Percentiles rank a stretch among this genome's conserved stretches.
Evolutionary conservation across 2,329 filamentous ascomycete genomes (phyloP).

Genomic region (Aspergillus awamori): DNA sequence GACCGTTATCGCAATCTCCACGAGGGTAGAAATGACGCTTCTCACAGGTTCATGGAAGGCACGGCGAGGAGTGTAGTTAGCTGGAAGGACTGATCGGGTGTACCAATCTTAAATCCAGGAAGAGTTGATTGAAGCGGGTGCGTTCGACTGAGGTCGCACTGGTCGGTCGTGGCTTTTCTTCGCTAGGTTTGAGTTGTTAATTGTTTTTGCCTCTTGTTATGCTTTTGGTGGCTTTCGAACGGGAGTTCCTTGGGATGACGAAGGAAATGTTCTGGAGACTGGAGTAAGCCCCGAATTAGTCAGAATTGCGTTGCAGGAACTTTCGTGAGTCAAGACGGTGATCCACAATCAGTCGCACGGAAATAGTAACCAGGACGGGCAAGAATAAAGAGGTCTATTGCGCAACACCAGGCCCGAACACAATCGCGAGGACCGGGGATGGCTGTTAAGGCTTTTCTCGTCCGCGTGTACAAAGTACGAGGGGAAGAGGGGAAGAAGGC

Average conservation of each 20-base stretch:
- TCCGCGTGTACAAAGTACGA: neutral
- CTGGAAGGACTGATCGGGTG: neutral
- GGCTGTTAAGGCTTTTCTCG: neutral
- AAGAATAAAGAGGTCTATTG: neutral
- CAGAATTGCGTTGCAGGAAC: neutral
- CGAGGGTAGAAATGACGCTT: slow-evolving; percentile 24
- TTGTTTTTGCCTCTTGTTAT: neutral
- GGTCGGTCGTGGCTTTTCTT: neutral
- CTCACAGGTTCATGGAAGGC: slow-evolving; percentile 26
- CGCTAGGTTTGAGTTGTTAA: neutral
- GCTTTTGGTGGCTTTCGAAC: neutral
- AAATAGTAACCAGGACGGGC: slow-evolving; percentile 1
- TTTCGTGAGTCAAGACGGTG: neutral
- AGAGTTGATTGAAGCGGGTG: neutral
- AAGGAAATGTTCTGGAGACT: neutral
- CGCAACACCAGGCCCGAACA: neutral
- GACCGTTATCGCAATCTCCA: slow-evolving; percentile 25
- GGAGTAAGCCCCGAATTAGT: neutral
- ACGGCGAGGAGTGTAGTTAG: neutral
- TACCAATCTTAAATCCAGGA: neutral
- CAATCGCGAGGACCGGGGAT: neutral
- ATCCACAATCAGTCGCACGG: neutral
- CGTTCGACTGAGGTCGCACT: neutral
- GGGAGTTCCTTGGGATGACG: neutral
- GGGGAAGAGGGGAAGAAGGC: neutral